These are phyloP conservation scores for Chenopodium quinoa DNA, from an alignment of 148 eudicot species.

Conservation along the genomic window DNA sequence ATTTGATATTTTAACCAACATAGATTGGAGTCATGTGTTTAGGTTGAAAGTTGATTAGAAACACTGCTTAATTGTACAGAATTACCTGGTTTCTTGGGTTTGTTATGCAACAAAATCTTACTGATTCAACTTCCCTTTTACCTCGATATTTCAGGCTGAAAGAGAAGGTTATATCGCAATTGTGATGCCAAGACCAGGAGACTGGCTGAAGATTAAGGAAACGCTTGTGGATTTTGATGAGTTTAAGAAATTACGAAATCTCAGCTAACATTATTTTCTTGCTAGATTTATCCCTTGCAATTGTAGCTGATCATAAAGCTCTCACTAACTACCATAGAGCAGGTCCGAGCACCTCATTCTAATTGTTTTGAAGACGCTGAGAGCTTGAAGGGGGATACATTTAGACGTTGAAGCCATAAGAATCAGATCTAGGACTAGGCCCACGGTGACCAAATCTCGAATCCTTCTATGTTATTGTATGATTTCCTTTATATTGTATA, in stretches of 20 bases:
- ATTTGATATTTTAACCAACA: neutral
- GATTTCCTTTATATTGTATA: constrained; percentile 6
- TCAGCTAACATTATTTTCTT: constrained; percentile 12
- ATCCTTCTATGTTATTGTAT: neutral
- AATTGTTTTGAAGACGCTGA: neutral
- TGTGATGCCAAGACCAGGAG: constrained; percentile 79
- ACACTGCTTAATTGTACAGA: neutral
- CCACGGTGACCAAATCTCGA: neutral
- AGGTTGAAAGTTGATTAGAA: neutral
- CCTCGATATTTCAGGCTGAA: constrained; percentile 53
- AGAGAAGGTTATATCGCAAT: constrained; percentile 94
- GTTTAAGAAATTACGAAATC: constrained; percentile 53
- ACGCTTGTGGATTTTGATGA: constrained; percentile 55
- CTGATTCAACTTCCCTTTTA: neutral
- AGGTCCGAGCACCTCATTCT: constrained; percentile 9
- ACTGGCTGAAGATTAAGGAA: constrained; percentile 78
- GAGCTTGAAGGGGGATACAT: neutral
- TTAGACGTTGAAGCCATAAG: neutral
- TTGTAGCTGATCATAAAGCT: neutral
- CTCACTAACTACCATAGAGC: neutral
- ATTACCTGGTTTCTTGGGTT: neutral
- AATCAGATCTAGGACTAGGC: too few relatives aligned
- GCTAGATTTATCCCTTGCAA: neutral
- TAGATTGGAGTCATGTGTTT: neutral
- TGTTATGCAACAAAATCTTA: neutral